Conservation (phyloP, 2,329 filamentous ascomycete genomes). For the Ophiostoma quercus region DNA sequence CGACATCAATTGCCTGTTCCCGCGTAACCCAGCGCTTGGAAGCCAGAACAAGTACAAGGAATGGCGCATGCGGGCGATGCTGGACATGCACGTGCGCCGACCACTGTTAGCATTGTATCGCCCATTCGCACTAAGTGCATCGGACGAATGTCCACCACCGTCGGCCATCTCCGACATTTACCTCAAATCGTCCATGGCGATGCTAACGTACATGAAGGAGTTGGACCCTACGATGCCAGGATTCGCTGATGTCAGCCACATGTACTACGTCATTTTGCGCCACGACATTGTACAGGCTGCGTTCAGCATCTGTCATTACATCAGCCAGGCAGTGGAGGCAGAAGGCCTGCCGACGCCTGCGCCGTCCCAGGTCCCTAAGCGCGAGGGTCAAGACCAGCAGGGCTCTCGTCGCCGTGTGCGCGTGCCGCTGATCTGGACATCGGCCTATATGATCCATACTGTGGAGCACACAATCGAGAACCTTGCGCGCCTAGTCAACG, state of each 20-base stretch:
- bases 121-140: conserved; percentile 49
- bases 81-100: conserved; percentile 52
- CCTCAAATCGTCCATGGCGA: conserved; percentile 50
- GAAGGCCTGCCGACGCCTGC: conserved; percentile 18
- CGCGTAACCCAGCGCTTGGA: conserved; percentile 41
- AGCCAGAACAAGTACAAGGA: conserved; percentile 44
- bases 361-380: not conserved
- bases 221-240: conserved; percentile 45
- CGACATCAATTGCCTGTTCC: conserved; percentile 50
- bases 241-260: conserved; percentile 46
- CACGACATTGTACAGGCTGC: conserved; percentile 52
- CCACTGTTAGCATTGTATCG: conserved; percentile 51
- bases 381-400: not conserved
- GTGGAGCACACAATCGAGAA: conserved; percentile 29
- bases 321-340: conserved; percentile 36
- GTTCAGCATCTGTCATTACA: conserved; percentile 52
- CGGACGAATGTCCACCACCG: conserved; percentile 44
- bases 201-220: conserved; percentile 52
- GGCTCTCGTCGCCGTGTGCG: not conserved
- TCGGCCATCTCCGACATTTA: conserved; percentile 45
- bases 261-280: conserved; percentile 50
- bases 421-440: conserved; percentile 27
- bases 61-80: conserved; percentile 47
- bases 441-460: conserved; percentile 27
- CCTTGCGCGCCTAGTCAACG: conserved; percentile 26